Evolutionary conservation across 768 basidiomycete genomes (phyloP).

Genomic region (Leucogyrophana mollusca): DNA sequence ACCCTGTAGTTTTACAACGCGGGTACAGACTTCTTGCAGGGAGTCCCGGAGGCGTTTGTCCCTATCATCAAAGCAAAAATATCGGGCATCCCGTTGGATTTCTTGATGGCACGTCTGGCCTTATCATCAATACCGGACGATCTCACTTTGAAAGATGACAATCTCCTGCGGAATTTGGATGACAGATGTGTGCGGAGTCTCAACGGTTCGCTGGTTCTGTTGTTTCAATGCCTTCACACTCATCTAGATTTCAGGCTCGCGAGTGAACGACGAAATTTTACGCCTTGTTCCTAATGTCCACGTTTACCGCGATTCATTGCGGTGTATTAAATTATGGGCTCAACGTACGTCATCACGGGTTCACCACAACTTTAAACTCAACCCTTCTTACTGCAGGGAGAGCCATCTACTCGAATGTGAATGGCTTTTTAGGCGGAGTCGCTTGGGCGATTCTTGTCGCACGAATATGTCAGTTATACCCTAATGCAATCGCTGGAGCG

Average conservation of each 20-base stretch:
- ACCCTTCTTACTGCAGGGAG: slow-evolving; percentile 51
- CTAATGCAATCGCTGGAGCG: slow-evolving; percentile 89
- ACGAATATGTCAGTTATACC: slow-evolving; percentile 97
- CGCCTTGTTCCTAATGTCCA: slow-evolving; percentile 91
- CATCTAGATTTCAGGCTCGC: slow-evolving; percentile 60
- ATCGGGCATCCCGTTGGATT: slow-evolving; percentile 89
- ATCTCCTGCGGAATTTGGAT: slow-evolving; percentile 87
- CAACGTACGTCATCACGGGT: slow-evolving; percentile 72
- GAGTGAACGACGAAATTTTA: slow-evolving; percentile 94
- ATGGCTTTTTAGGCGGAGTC: slow-evolving; percentile 96
- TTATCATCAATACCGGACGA: slow-evolving; percentile 90
- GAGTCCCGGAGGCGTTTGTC: slow-evolving; percentile 95
- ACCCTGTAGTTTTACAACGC: slow-evolving; percentile 4
- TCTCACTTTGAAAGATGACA: slow-evolving; percentile 86
- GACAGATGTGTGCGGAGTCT: slow-evolving; percentile 95
- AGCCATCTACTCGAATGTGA: slow-evolving; percentile 97
- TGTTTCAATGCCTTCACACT: slow-evolving; percentile 8
- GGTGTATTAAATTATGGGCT: slow-evolving; percentile 98
- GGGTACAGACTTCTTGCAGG: slow-evolving; percentile 44
- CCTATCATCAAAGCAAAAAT: slow-evolving; percentile 94
- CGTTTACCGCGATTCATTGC: slow-evolving; percentile 91
- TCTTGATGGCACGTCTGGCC: slow-evolving; percentile 88
- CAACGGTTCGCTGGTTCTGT: slow-evolving; percentile 52
- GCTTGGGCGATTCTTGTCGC: slow-evolving; percentile 99
- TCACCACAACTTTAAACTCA: background rate